These are phyloP conservation scores for Haplosporangium sp. DNA, from an alignment of 371 early-diverging fungal species.

Conservation along the genomic window DNA sequence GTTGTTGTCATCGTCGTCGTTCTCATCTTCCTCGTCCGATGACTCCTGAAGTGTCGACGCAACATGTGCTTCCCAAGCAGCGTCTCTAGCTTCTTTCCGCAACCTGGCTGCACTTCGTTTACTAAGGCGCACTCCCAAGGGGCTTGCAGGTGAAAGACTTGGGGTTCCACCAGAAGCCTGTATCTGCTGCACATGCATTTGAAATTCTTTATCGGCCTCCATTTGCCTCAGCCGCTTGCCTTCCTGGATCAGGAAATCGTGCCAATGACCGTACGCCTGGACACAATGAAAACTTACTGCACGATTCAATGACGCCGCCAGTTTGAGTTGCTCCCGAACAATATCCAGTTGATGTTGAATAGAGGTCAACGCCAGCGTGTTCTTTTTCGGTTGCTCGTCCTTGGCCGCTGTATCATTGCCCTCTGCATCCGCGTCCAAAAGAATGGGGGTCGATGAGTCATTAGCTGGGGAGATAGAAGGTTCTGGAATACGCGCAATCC, in stretches of 20 bases:
- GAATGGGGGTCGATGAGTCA: slow-evolving; percentile 52
- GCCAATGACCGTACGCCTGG: slow-evolving; percentile 78
- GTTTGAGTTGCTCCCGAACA: slow-evolving; percentile 73
- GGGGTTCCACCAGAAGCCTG: slow-evolving; percentile 26
- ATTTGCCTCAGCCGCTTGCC: slow-evolving; percentile 32
- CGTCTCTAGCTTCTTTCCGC: slow-evolving; percentile 47
- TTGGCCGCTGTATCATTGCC: neutral
- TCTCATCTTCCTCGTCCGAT: slow-evolving; percentile 39
- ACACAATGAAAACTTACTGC: slow-evolving; percentile 89
- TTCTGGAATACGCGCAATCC: slow-evolving; percentile 70
- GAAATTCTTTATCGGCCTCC: slow-evolving; percentile 33
- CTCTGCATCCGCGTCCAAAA: neutral
- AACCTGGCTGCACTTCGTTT: slow-evolving; percentile 37
- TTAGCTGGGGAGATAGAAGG: slow-evolving; percentile 54
- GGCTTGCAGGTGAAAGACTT: slow-evolving; percentile 18
- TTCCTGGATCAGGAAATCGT: slow-evolving; percentile 62
- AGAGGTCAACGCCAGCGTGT: slow-evolving; percentile 45
- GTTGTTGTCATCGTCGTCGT: slow-evolving; percentile 8
- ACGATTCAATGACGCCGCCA: slow-evolving; percentile 76
- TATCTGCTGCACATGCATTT: slow-evolving; percentile 30
- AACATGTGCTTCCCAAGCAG: slow-evolving; percentile 43
- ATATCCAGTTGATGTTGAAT: slow-evolving; percentile 75
- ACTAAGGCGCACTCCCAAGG: slow-evolving; percentile 24
- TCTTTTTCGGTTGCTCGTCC: slow-evolving; percentile 17
- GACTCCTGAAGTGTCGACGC: slow-evolving; percentile 47